phyloP scores from a whole-genome alignment of 1,284 basidiomycete species.

The Microbotryum scabiosae region DNA sequence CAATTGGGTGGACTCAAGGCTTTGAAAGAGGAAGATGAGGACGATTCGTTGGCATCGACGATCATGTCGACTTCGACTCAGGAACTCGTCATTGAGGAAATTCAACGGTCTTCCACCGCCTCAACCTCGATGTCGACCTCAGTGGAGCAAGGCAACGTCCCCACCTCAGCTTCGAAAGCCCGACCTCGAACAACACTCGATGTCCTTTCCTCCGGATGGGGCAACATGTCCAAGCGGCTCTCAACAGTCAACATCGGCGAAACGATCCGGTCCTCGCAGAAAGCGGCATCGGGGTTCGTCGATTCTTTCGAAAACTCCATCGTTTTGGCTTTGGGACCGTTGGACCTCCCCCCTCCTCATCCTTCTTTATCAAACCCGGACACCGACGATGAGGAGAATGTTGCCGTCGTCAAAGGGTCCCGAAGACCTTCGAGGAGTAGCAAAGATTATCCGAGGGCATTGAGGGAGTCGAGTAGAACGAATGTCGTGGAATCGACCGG shows the following conservation, averaged over 20 bases:
- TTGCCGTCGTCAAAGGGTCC: too few relatives aligned
- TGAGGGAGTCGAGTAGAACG: too few relatives aligned
- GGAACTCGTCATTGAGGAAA: not conserved
- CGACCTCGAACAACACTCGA: conserved; percentile 20
- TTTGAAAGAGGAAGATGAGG: conserved; percentile 1
- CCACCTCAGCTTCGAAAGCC: conserved; percentile 7
- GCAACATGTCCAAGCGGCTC: conserved; percentile 6
- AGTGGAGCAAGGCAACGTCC: not conserved
- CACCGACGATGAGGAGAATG: too few relatives aligned
- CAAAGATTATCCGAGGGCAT: too few relatives aligned
- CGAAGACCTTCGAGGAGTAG: too few relatives aligned
- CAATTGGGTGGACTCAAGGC: not conserved
- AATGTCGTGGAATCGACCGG: too few relatives aligned
- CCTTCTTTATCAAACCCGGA: too few relatives aligned
- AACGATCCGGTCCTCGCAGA: conserved; percentile 22
- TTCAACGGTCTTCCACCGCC: not conserved
- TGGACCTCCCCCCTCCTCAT: conserved; percentile 13
- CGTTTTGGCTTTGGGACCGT: conserved; percentile 18
- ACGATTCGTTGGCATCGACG: conserved; percentile 9
- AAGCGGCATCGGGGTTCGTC: conserved; percentile 26
- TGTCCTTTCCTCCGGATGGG: conserved; percentile 9
- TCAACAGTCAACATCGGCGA: not conserved
- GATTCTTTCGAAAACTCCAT: conserved; percentile 31
- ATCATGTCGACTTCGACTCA: conserved; percentile 5
- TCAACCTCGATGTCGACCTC: not conserved